Conservation (phyloP, 1,284 basidiomycete genomes). For the Pseudozyma sp. region DNA sequence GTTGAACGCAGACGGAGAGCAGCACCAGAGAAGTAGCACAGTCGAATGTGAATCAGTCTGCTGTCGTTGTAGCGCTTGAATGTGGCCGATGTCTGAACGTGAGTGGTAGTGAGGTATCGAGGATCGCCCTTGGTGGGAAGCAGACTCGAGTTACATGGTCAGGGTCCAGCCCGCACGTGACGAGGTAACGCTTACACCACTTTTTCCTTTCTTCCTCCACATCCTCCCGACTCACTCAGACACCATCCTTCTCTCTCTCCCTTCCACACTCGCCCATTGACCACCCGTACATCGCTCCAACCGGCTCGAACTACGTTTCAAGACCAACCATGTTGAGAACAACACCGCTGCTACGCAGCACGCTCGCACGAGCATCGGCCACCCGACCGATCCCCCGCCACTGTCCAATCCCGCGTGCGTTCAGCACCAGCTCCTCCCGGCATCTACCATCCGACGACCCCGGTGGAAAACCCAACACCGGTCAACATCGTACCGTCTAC, state of each 20-base stretch:
- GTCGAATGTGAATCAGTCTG: background rate
- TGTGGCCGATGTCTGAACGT: no score
- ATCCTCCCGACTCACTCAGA: background rate
- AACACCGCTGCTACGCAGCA: no score
- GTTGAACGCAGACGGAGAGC: no score
- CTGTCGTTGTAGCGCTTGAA: no score
- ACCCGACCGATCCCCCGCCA: no score
- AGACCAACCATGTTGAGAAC: no score
- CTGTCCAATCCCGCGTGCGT: background rate
- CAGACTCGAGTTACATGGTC: background rate
- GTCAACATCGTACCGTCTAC: slow-evolving; percentile 56
- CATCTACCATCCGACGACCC: slow-evolving; percentile 50
- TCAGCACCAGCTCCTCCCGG: background rate
- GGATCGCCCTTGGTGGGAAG: background rate
- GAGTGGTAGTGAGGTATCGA: no score
- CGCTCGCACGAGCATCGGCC: no score
- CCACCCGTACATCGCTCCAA: background rate
- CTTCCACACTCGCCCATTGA: no score
- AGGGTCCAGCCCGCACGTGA: slow-evolving; percentile 23
- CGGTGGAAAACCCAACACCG: slow-evolving; percentile 60
- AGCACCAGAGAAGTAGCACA: background rate
- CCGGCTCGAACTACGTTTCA: no score
- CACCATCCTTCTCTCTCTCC: background rate
- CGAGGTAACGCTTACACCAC: slow-evolving; percentile 10
- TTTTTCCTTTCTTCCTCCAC: slow-evolving; percentile 9